Percentiles rank a stretch among this genome's conserved stretches.
These are phyloP conservation scores for Fusarium sambucinum DNA, from an alignment of 2,329 filamentous ascomycete species.

Conservation along the genomic window DNA sequence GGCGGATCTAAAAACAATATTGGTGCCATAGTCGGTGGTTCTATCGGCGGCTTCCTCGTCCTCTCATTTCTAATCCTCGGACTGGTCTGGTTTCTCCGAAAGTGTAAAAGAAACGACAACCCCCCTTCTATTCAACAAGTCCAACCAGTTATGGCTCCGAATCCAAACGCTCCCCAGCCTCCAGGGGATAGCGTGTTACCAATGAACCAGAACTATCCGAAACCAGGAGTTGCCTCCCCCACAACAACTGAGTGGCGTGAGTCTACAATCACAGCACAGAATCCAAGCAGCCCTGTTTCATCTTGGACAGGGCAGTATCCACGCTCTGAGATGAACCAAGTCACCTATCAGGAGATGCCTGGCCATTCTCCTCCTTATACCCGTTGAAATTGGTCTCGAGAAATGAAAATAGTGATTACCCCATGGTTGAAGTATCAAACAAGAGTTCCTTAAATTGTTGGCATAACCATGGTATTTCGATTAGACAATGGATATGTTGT, in stretches of 20 bases:
- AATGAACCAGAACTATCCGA: too few species aligned
- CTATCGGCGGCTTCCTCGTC: too few species aligned
- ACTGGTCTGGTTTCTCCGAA: too few species aligned
- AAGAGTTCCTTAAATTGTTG: background rate
- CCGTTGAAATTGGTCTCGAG: background rate
- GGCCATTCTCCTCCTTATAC: background rate
- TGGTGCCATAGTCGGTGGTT: too few species aligned
- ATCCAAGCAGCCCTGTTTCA: slow-evolving; percentile 19
- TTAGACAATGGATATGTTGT: background rate
- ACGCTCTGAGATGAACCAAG: background rate
- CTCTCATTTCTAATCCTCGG: too few species aligned
- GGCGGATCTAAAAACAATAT: too few species aligned
- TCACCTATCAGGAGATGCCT: background rate
- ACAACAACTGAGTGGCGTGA: slow-evolving; percentile 27
- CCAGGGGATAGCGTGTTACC: too few species aligned
- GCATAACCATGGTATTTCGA: background rate
- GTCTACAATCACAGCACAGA: slow-evolving; percentile 6
- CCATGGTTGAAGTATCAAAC: background rate
- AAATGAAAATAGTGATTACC: background rate
- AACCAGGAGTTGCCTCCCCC: slow-evolving; percentile 6
- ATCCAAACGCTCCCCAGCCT: too few species aligned
- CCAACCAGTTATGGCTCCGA: too few species aligned
- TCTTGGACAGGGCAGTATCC: slow-evolving; percentile 18
- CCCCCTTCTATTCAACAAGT: too few species aligned
- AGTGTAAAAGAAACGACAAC: too few species aligned